Evolutionary conservation across 495 filamentous ascomycete genomes (phyloP), one percentile per base, ranked within the genome.

Genomic region (Trichoderma reesei): DNA sequence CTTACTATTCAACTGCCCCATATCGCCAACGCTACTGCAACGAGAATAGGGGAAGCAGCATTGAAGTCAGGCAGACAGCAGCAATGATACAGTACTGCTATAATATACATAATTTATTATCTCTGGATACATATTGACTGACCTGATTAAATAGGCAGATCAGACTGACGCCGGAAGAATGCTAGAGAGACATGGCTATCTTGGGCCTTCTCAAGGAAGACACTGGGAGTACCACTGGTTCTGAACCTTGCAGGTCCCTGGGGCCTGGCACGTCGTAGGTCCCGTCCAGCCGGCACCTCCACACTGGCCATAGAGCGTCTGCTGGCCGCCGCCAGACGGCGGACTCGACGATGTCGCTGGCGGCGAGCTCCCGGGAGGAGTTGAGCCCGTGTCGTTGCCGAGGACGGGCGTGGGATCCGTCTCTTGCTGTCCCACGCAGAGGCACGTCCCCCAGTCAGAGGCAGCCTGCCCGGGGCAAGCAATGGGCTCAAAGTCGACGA

Each of bases 401-500:
- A 31, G 26, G 7, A 56, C 51, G 10, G 51, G 51, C 11, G 51
- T 56, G 51, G 51, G 4, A 31, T 56, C 51, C 9, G 51, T 56
- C 51, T 56, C 51, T 34, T 56, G 51, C 26, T 14, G 13, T 34
- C 51, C 51, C 26, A 13, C 9, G 26, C 51, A 56, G 20, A 56
- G 51, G 9, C 51, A 56, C 8, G 20, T 33, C 34, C 18, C 20
- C 51, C 51, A 56, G 51, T 56, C 51, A 56, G 51, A 33, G 3
- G 26, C 18, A 34, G 51, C 51, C 70, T 56, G 51, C 2, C 51
- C 66, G 0, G 75, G 75, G 61, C 75, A 78, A 4, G 66, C 59
- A 9, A 76, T 69, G 18, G 67, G 63, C 69, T 73, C 67, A 63
- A 76, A 78, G 60, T 73, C 67, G 38, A 78, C 75, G 11, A 78